Evolutionary conservation across 345 rosid species (phyloP).

Genomic region (Pugionium cornutum): DNA sequence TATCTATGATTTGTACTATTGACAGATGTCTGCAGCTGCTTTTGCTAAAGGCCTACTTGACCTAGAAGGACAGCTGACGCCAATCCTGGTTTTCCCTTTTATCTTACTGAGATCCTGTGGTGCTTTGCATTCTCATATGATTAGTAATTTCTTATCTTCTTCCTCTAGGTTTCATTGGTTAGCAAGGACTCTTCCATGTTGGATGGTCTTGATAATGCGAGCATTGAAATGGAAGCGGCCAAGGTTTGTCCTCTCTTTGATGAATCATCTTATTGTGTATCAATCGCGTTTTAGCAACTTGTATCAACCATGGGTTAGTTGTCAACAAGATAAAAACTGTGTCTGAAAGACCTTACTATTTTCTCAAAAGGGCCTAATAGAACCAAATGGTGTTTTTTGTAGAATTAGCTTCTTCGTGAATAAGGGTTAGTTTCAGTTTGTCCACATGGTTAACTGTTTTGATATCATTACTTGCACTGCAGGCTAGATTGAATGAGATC

Average conservation of each 20-base stretch:
- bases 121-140: conserved; percentile 15
- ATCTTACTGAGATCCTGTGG: conserved; percentile 18
- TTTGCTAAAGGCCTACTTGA: conserved; percentile 99
- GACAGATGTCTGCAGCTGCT: conserved; percentile 99
- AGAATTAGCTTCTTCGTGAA: conserved; percentile 6
- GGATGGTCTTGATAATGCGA: conserved; percentile 98
- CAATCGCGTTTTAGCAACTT: conserved; percentile 14
- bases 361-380: conserved; percentile 3
- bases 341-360: conserved; percentile 1
- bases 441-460: conserved; percentile 19
- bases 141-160: conserved; percentile 22
- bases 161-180: conserved; percentile 91
- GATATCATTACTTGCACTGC: conserved; percentile 25
- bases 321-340: conserved; percentile 2
- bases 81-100: conserved; percentile 73
- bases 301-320: conserved; percentile 1
- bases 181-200: conserved; percentile 99
- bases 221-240: conserved; percentile 93
- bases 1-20: conserved; percentile 24
- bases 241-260: conserved; percentile 59
- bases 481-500: conserved; percentile 93
- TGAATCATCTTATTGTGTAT: conserved; percentile 6
- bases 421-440: not conserved
- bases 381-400: not conserved
- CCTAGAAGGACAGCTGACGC: conserved; percentile 97